phyloP scores from a whole-genome alignment of 129 eudicot species.

The Arctium minus region DNA sequence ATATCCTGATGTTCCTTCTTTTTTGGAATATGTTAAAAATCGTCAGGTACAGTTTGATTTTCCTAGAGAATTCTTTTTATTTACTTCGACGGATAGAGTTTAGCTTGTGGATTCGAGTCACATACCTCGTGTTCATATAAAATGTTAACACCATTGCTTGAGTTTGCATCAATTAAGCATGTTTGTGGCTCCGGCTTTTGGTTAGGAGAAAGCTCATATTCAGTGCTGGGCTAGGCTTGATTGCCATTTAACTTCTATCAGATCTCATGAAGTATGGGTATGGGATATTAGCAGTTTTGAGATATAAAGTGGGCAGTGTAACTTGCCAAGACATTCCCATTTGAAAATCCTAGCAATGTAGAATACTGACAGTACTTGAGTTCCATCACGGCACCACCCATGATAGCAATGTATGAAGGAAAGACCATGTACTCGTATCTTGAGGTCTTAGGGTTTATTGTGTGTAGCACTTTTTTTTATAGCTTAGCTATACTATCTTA shows the following conservation, averaged over 20 bases:
- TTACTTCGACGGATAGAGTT: background rate
- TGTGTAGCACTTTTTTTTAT: too few species aligned
- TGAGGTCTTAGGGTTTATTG: too few species aligned
- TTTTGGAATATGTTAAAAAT: slow-evolving; percentile 79
- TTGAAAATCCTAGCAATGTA: too few species aligned
- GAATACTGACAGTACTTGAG: too few species aligned
- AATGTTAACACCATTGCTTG: too few species aligned
- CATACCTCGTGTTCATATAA: too few species aligned
- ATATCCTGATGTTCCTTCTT: slow-evolving; percentile 78
- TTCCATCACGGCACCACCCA: too few species aligned
- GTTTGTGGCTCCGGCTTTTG: background rate
- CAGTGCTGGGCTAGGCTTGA: background rate
- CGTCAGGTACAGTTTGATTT: slow-evolving; percentile 47
- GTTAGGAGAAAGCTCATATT: background rate
- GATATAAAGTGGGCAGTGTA: background rate
- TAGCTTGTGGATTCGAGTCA: background rate
- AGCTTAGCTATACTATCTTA: too few species aligned
- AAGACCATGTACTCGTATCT: too few species aligned
- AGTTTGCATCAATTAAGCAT: background rate
- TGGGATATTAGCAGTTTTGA: too few species aligned
- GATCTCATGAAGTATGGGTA: too few species aligned
- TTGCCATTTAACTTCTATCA: background rate
- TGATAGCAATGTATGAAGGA: too few species aligned
- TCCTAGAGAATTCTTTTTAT: background rate
- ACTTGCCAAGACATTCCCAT: background rate